These are phyloP conservation scores for Solidago caesia DNA, from an alignment of 129 eudicot genomes.

Conservation along the genomic window DNA sequence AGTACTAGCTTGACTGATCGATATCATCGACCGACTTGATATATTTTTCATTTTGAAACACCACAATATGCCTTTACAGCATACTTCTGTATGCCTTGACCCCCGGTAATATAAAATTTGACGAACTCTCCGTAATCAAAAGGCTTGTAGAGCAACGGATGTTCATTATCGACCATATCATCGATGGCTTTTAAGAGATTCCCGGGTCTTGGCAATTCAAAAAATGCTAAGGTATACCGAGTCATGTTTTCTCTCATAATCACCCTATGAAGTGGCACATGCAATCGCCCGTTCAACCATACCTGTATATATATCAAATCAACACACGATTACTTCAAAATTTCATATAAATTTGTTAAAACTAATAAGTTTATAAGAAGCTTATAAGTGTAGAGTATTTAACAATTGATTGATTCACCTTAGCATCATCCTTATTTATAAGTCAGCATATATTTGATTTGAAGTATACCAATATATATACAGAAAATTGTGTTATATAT, in stretches of 20 bases:
- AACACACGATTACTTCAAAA: not conserved
- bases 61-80: constrained; percentile 57
- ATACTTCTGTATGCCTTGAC: constrained; percentile 30
- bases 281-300: constrained; percentile 62
- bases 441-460: no score
- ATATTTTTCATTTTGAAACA: not conserved
- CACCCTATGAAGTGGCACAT: constrained; percentile 54
- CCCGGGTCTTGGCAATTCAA: constrained; percentile 42
- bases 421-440: no score
- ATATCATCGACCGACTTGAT: no score
- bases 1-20: no score
- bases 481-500: no score
- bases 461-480: no score
- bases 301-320: constrained; percentile 37
- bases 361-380: no score
- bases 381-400: no score
- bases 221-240: constrained; percentile 48
- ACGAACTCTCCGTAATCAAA: constrained; percentile 45
- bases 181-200: constrained; percentile 47
- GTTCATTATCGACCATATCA: constrained; percentile 57
- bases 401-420: no score
- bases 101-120: constrained; percentile 38
- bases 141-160: constrained; percentile 56
- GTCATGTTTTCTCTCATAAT: constrained; percentile 43
- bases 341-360: not conserved